Base-by-base conservation (phyloP, 371 early-diverging fungal genomes). In the Funneliformis caledonium region DNA sequence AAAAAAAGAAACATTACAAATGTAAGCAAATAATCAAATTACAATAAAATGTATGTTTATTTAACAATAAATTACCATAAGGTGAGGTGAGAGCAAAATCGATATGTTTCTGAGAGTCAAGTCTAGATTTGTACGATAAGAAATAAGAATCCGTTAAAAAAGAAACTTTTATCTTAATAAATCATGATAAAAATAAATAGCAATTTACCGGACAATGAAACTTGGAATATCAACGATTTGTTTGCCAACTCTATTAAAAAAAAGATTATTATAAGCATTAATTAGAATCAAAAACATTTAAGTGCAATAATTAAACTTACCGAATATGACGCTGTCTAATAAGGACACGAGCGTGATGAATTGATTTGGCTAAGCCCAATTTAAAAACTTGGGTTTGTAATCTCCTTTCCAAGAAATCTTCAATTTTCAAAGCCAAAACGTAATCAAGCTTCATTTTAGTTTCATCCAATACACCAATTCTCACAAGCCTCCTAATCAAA, bases 331-430 rank as follows among this genome's bases (percentile, higher is more conserved):
- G 94, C 88, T 97, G 98, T 84, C 96, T 94, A 90, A 99, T 99
- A 85, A 99, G 89, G 85, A 97, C 97, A 92, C 99, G 97, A 80
- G 99, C 99, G 89, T 99, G 99, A 92, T 99, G 99, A 85, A 99
- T 96, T 82, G 97, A 97, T 93, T 96, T 98, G 89, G 99, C 99
- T 81, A 99, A 91, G 82, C 99, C 99, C 80, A 94, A 91, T 94
- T 97, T 97, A 95, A 97, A 98, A 82, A 99, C 99, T 92, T 97
- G 97, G 85, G 98, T 97, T 91, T 99, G 99, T 83, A 99, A 96
- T 86, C 99, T 96, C 85, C 99, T 95, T 90, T 99, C 99, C 91
- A 99, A 92, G 91, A 99, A 99, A 87, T 98, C 96, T 90, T 97
- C 97, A 86, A 98, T 93, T 91, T 97, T 97, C 82, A 99, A 93